A percentile compares a stretch with the other conserved stretches of the same genome.
These are phyloP conservation scores for Phaeosphaeria sp. DNA, from an alignment of 2,329 filamentous ascomycete species.

Conservation along the genomic window DNA sequence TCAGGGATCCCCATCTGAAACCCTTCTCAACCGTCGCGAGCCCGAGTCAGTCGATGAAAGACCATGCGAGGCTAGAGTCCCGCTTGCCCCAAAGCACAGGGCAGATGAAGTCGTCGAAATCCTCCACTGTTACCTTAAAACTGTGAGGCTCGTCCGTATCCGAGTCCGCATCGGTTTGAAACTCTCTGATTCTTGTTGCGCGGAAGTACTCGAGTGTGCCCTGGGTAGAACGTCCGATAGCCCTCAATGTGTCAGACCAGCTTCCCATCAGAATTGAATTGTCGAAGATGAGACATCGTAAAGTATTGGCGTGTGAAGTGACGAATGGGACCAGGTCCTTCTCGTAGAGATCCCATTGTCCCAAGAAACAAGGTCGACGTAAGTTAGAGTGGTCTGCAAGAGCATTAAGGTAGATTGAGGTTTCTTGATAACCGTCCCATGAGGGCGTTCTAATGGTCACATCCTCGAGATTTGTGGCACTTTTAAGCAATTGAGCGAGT, in stretches of 20 bases:
- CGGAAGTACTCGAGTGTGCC: background rate
- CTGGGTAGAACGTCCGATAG: background rate
- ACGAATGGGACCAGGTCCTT: background rate
- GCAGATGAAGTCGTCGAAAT: background rate
- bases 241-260: background rate
- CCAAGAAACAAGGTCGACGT: background rate
- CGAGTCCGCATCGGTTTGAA: background rate
- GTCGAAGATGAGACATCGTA: slow-evolving; percentile 1
- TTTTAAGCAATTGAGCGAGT: no score
- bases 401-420: background rate
- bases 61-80: no score
- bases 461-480: no score
- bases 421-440: no score
- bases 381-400: background rate
- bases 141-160: background rate
- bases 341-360: background rate
- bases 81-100: background rate
- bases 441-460: no score
- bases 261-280: background rate
- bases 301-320: background rate
- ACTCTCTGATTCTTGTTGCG: background rate
- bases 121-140: background rate
- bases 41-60: no score
- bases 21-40: no score
- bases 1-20: no score